A percentile compares a stretch with the other conserved stretches of the same genome.
These are phyloP conservation scores for Xenosphaeropsis pyriputrescens DNA, from an alignment of 2,329 filamentous ascomycete genomes.

Conservation along the genomic window DNA sequence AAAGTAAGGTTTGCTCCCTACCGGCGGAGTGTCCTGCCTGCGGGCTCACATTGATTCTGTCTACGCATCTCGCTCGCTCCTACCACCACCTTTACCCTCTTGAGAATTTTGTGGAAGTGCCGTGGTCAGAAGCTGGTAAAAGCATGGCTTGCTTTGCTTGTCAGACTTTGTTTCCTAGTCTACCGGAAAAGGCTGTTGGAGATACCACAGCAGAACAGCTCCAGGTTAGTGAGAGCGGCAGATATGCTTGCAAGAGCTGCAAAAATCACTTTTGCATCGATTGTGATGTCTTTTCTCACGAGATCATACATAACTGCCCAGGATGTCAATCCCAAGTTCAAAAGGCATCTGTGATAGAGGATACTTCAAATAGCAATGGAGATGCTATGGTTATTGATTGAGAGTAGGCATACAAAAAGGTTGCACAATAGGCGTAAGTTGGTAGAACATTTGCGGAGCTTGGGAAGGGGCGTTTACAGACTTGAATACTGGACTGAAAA, in stretches of 20 bases:
- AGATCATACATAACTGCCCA: constrained; percentile 90
- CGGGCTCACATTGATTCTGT: constrained; percentile 82
- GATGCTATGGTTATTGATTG: background rate
- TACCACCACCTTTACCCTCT: constrained; percentile 90
- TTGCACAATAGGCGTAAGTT: too few relatives aligned
- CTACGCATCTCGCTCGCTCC: constrained; percentile 81
- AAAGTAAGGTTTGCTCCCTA: constrained; percentile 75
- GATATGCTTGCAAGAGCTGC: constrained; percentile 86
- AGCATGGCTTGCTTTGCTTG: constrained; percentile 61
- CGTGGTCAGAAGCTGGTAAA: constrained; percentile 56
- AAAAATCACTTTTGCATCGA: constrained; percentile 91
- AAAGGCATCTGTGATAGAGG: constrained; percentile 1
- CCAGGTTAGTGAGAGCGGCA: constrained; percentile 65
- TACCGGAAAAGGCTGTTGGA: constrained; percentile 9
- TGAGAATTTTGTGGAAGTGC: constrained; percentile 79
- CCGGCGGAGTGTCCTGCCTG: constrained; percentile 87
- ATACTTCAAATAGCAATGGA: background rate
- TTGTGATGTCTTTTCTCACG: constrained; percentile 90
- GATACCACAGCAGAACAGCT: constrained; percentile 3
- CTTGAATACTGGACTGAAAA: too few relatives aligned
- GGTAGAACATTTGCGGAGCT: too few relatives aligned
- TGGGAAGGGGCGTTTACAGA: too few relatives aligned
- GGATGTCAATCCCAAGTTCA: constrained; percentile 41
- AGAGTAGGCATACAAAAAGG: too few relatives aligned
- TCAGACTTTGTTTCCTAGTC: constrained; percentile 50